A percentile compares a stretch with the other conserved stretches of the same genome.
phyloP scores from a whole-genome alignment of 2,329 filamentous ascomycete species.

The Beauveria pseudobassiana region DNA sequence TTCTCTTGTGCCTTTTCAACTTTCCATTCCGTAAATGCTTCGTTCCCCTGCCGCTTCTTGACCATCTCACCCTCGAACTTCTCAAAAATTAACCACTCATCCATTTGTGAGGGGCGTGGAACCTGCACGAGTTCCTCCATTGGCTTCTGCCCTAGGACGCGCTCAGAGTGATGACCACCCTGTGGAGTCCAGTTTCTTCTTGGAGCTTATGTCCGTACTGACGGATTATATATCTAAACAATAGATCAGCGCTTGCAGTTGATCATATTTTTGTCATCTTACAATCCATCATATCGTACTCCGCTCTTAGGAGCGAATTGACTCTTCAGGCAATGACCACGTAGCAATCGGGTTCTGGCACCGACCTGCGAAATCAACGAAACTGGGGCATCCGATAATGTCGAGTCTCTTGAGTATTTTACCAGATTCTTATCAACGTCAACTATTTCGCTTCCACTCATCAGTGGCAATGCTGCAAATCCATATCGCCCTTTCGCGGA shows the following conservation, averaged over 20 bases:
- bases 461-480: conserved; percentile 40
- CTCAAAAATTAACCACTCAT: conserved; percentile 48
- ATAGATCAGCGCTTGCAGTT: neutral
- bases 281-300: conserved; percentile 52
- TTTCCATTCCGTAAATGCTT: conserved; percentile 35
- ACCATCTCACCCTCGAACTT: conserved; percentile 37
- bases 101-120: conserved; percentile 46
- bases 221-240: conserved; percentile 38
- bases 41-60: conserved; percentile 30
- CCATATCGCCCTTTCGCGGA: conserved; percentile 40
- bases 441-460: conserved; percentile 44
- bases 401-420: conserved; percentile 39
- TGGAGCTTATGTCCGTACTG: conserved; percentile 40
- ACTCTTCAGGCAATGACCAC: conserved; percentile 44
- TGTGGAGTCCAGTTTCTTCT: conserved; percentile 31
- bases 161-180: conserved; percentile 39
- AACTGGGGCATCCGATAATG: conserved; percentile 37
- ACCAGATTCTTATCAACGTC: conserved; percentile 22
- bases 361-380: conserved; percentile 43
- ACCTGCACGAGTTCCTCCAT: conserved; percentile 36
- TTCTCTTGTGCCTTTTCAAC: conserved; percentile 24
- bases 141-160: conserved; percentile 32
- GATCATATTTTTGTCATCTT: conserved; percentile 20
- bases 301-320: conserved; percentile 43
- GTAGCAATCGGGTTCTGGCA: conserved; percentile 41